Base-by-base conservation (phyloP, 805 yeast species). In the Kuraishia ogatae region DNA sequence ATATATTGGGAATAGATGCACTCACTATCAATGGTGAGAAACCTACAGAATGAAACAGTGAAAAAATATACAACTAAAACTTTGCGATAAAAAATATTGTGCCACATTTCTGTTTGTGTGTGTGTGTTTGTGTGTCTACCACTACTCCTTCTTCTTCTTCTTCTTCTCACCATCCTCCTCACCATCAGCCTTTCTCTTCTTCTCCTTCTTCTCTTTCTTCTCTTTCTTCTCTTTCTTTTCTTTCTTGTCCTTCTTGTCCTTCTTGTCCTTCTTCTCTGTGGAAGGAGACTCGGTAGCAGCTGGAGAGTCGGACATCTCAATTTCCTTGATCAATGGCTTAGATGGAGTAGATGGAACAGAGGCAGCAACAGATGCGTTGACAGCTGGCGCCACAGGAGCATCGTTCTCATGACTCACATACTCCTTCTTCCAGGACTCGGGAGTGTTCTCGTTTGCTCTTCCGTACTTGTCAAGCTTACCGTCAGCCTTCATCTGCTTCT, bases 401-500 rank as follows among this genome's bases (percentile, higher is more conserved):
- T 80, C 86, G 62, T 80, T 75, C 61, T 79, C 81, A 67, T 82
- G 87, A 68, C 85, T 83, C 62, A 85, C 87, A 71, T 93, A 94
- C 52, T 82, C 84, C 64, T 79, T 78, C 77, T 90, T 91, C 99
- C 99, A 94, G 48, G 83, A 79, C 51, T 82, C 87, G 65, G 99
- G 99, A 28, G 99, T 94, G 71, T 82, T 85, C 74, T 94, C 99
- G 68, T 91, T 94, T 60, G 78, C 79, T 77, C 97, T 86, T 60
- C 99, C 99, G 68, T 75, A 94, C 75, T 93, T 89, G 79, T 94
- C 99, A 68, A 94, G 84, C 76, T 94, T 93, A 67, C 98, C 99
- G 62, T 88, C 96, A 54, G 96, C 87, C 82, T 92, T 93, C 81
- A 94, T 78, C 79, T 93, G 97, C 82, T 94, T 94, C 88, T 94